Conservation (phyloP, 2,329 filamentous ascomycete genomes). For the Claviceps africana region DNA sequence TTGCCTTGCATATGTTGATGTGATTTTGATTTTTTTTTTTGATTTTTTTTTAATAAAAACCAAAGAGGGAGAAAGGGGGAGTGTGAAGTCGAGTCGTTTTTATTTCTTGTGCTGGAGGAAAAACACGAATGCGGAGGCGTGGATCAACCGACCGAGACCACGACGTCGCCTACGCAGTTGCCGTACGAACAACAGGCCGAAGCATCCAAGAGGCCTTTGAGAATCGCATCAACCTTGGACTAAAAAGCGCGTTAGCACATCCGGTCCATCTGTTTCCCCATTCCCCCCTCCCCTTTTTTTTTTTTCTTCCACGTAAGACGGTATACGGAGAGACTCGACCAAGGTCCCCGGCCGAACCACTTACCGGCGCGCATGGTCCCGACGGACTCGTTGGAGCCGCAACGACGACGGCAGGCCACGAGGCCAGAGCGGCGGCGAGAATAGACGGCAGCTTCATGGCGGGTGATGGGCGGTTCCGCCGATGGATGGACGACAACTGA, state of each 20-base stretch:
- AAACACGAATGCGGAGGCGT: not conserved
- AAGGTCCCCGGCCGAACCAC: no score
- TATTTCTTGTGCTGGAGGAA: not conserved
- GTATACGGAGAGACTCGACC: no score
- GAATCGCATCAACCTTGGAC: slow-evolving; percentile 27
- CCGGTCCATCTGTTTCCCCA: not conserved
- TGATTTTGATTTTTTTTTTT: no score
- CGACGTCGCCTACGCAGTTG: slow-evolving; percentile 26
- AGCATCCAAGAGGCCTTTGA: slow-evolving; percentile 31
- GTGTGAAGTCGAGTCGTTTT: no score
- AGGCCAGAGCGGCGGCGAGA: slow-evolving; percentile 5
- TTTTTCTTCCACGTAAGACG: no score
- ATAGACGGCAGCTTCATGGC: slow-evolving; percentile 5
- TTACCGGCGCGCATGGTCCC: slow-evolving; percentile 22
- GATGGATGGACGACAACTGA: not conserved
- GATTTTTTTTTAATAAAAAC: no score
- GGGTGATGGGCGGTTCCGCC: not conserved
- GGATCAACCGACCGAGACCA: slow-evolving; percentile 26
- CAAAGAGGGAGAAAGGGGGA: no score
- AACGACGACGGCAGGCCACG: slow-evolving; percentile 7
- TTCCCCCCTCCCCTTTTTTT: not conserved
- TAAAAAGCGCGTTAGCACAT: slow-evolving; percentile 6
- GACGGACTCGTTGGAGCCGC: slow-evolving; percentile 17
- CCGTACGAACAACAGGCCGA: slow-evolving; percentile 42
- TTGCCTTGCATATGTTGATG: not conserved